Evolutionary conservation across 352 stramenopile genomes (phyloP).

Genomic region (Phytophthora chlamydospora): DNA sequence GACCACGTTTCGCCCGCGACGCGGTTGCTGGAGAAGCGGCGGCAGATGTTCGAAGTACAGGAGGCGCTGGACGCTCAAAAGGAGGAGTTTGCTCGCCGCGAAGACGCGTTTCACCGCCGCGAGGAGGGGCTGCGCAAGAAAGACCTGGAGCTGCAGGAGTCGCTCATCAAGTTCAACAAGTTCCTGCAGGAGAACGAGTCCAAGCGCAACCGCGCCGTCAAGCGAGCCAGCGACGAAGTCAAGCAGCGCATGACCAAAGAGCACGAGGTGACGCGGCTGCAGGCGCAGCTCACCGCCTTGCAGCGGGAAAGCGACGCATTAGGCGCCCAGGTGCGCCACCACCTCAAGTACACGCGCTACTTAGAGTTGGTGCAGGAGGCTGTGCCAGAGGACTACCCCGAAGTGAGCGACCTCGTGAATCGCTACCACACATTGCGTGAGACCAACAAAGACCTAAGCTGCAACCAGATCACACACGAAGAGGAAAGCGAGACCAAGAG

Average conservation of each 20-base stretch:
- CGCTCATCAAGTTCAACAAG: constrained; percentile 97
- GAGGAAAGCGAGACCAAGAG: constrained; percentile 89
- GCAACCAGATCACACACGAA: constrained; percentile 81
- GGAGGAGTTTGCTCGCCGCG: constrained; percentile 90
- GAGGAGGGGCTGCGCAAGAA: constrained; percentile 94
- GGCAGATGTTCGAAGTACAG: constrained; percentile 96
- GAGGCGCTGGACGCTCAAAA: constrained; percentile 95
- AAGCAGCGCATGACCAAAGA: constrained; percentile 92
- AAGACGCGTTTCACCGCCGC: constrained; percentile 93
- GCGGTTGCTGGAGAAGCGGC: constrained; percentile 92
- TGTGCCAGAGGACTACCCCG: constrained; percentile 91
- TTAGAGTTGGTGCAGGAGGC: constrained; percentile 90
- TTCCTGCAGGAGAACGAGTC: constrained; percentile 95
- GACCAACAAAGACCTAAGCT: constrained; percentile 85
- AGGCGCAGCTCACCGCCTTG: constrained; percentile 69
- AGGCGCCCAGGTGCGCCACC: constrained; percentile 68
- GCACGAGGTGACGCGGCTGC: constrained; percentile 78
- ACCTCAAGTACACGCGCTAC: constrained; percentile 90
- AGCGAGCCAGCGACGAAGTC: constrained; percentile 91
- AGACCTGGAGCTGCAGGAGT: constrained; percentile 94
- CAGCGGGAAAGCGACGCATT: constrained; percentile 76
- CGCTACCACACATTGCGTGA: constrained; percentile 92
- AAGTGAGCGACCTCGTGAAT: constrained; percentile 92
- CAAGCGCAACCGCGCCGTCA: constrained; percentile 93
- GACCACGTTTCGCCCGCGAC: constrained; percentile 94